Base-by-base conservation (phyloP, 805 yeast genomes). In the Blastobotrys mokoenaii region DNA sequence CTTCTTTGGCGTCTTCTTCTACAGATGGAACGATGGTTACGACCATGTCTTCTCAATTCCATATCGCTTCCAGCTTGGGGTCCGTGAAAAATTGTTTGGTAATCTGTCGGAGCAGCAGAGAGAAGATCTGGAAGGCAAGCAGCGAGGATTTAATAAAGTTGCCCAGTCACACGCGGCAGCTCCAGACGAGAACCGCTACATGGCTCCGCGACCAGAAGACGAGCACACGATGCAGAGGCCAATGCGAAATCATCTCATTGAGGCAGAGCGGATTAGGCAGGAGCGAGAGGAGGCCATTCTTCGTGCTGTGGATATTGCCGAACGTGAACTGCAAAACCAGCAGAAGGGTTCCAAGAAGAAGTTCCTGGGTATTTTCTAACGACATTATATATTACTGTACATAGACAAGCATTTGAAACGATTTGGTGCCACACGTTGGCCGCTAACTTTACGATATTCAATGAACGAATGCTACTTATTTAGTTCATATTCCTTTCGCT, bases 1-100 rank as follows among this genome's bases (percentile, higher is more conserved):
- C 20, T 59, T 75, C 1, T 82, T 80, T 55, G 78, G 79, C 17
- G 73, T 82, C 2, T 86, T 86, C 60, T 80, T 84, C 64, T 76
- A 80, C 60, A 68, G 87, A 43, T 85, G 95, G 95, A 84, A 86
- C 57, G 93, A 85, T 47, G 88, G 88, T 2, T 74, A 76, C 51
- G 90, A 85, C 46, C 80, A 85, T 56, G 78, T 82, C 6, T 79
- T 85, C 63, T 73, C 86, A 10, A 77, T 74, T 35, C 77, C 83
- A 41, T 79, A 84, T 61, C 63, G 90, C 41, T 60, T 70, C 20
- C 79, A 85, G 51, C 70, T 85, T 37, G 64, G 73, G 33, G 38
- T 73, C 39, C 76, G 84, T 57, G 80, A 79, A 51, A 53, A 60
- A 44, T 38, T 82, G 2, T 49, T 72, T n/a, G 82, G 83, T 1